These are phyloP conservation scores for Coix lacrymajobi DNA, from an alignment of 176 grass and related monocot genomes.

Conservation along the genomic window DNA sequence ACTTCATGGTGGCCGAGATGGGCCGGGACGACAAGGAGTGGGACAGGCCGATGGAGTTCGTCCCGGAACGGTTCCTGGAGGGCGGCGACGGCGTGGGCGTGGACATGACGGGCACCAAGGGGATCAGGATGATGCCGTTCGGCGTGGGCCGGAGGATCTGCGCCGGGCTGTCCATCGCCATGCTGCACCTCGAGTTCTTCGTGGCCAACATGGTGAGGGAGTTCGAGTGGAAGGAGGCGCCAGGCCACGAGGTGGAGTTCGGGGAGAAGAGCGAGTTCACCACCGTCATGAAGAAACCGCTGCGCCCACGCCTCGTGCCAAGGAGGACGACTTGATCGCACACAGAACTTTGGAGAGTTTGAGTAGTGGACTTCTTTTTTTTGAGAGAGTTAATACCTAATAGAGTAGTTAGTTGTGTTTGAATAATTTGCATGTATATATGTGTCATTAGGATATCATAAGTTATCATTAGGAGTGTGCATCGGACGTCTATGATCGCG, in stretches of 20 bases:
- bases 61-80: constrained; percentile 49
- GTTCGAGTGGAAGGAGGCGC: constrained; percentile 51
- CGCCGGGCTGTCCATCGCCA: constrained; percentile 31
- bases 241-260: constrained; percentile 41
- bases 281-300: constrained; percentile 44
- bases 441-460: too few relatives aligned
- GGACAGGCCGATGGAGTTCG: constrained; percentile 40
- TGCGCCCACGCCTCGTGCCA: constrained; percentile 31
- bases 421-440: background rate
- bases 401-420: background rate
- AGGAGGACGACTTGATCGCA: background rate
- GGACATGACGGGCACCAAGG: constrained; percentile 50
- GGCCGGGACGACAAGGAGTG: constrained; percentile 29
- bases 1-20: constrained; percentile 46
- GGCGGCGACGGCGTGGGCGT: constrained; percentile 31
- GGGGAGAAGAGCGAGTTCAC: constrained; percentile 50
- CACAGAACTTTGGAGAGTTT: background rate
- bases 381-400: background rate
- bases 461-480: too few relatives aligned
- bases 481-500: too few relatives aligned
- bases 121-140: constrained; percentile 62
- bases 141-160: constrained; percentile 34
- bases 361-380: background rate
- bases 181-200: constrained; percentile 67
- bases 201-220: constrained; percentile 53